These are phyloP conservation scores for Talaromyces verruculosus DNA, from an alignment of 2,329 filamentous ascomycete genomes.

Conservation along the genomic window DNA sequence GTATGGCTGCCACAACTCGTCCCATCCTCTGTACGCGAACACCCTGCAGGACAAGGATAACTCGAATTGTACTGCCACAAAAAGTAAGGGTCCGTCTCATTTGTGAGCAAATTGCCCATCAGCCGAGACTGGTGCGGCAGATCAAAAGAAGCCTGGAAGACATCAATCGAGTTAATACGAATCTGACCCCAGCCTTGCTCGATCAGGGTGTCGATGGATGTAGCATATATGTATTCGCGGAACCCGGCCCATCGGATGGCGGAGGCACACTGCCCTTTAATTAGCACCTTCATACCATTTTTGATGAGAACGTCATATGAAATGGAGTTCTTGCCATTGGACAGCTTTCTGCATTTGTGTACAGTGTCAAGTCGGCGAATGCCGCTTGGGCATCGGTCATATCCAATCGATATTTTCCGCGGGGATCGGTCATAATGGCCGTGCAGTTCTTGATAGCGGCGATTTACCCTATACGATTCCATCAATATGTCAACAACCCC, in stretches of 20 bases:
- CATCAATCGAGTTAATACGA: conserved; percentile 45
- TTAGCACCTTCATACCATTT: background rate
- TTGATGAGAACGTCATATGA: background rate
- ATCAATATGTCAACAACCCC: background rate
- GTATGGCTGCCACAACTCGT: conserved; percentile 14
- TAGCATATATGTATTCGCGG: conserved; percentile 57
- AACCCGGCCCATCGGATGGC: conserved; percentile 58
- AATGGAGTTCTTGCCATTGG: conserved; percentile 29
- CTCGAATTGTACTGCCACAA: conserved; percentile 53
- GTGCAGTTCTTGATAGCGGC: conserved; percentile 57
- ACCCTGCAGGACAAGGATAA: conserved; percentile 39
- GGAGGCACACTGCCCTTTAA: conserved; percentile 48
- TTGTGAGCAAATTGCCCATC: conserved; percentile 48
- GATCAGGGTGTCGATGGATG: conserved; percentile 48
- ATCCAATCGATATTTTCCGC: conserved; percentile 48
- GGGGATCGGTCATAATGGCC: conserved; percentile 47
- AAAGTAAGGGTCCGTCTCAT: conserved; percentile 51
- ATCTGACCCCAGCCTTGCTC: background rate
- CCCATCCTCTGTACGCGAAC: conserved; percentile 25
- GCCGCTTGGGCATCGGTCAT: conserved; percentile 46
- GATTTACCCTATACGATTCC: conserved; percentile 46
- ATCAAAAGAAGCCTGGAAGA: conserved; percentile 40
- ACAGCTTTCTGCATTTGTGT: conserved; percentile 60
- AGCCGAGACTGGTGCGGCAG: conserved; percentile 30
- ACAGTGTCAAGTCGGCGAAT: conserved; percentile 51